phyloP scores from a whole-genome alignment of 768 basidiomycete genomes.

The Tephrocybe sp. region DNA sequence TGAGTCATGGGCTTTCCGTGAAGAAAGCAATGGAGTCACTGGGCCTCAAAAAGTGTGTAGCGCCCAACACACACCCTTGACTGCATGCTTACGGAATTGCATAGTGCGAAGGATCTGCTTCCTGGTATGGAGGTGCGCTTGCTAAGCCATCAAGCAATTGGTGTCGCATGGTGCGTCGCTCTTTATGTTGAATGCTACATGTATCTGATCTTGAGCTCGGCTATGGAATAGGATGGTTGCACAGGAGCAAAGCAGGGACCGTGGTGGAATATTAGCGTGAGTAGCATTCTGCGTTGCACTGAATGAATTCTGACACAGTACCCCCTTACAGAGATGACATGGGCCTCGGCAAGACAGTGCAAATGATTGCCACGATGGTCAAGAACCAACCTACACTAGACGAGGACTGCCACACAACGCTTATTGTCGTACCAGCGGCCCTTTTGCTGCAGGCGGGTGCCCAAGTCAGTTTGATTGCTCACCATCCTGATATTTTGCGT shows the following conservation, averaged over 20 bases:
- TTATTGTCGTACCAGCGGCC: constrained; percentile 77
- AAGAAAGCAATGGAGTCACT: constrained; percentile 52
- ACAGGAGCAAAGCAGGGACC: constrained; percentile 51
- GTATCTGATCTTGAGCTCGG: neutral
- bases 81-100: neutral
- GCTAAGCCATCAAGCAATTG: constrained; percentile 74
- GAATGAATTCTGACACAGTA: neutral
- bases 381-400: constrained; percentile 54
- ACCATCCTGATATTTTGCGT: neutral
- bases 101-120: constrained; percentile 52
- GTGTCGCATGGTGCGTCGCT: constrained; percentile 61
- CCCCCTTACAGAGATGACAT: constrained; percentile 56
- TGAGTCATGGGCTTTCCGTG: constrained; percentile 52
- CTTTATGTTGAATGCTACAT: neutral
- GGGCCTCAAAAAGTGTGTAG: constrained; percentile 46
- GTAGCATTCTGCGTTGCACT: constrained; percentile 20
- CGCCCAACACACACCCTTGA: neutral
- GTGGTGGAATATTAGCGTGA: constrained; percentile 67
- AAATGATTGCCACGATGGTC: constrained; percentile 80
- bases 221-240: constrained; percentile 69
- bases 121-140: constrained; percentile 71
- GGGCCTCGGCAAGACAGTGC: constrained; percentile 75
- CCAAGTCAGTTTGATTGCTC: neutral
- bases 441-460: constrained; percentile 61
- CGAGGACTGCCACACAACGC: constrained; percentile 52